Evolutionary conservation across 2,329 filamentous ascomycete species (phyloP).

Genomic region (Penicillium sclerotiorum): DNA sequence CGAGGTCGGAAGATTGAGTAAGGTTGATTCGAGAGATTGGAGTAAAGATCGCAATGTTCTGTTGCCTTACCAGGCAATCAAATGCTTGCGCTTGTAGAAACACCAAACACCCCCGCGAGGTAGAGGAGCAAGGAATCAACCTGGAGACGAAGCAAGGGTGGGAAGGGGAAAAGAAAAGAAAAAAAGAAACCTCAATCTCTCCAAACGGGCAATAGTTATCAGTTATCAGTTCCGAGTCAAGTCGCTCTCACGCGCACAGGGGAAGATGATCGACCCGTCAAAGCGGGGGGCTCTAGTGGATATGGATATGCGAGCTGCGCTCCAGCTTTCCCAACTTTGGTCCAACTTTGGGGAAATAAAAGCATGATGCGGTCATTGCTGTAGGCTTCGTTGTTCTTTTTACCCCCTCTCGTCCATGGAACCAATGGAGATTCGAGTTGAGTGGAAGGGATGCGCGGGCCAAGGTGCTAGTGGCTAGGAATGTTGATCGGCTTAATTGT

Average conservation of each 20-base stretch:
- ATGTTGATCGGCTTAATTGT: slow-evolving; percentile 25
- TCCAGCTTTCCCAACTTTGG: too few relatives aligned
- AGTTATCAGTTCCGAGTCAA: not conserved
- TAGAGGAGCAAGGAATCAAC: too few relatives aligned
- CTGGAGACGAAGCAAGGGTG: too few relatives aligned
- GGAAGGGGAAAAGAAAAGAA: too few relatives aligned
- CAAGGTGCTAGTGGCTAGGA: slow-evolving; percentile 16
- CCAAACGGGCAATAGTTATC: not conserved
- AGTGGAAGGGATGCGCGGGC: slow-evolving; percentile 20
- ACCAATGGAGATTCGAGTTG: slow-evolving; percentile 17
- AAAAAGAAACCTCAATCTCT: too few relatives aligned
- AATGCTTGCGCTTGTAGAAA: too few relatives aligned
- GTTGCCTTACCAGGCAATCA: too few relatives aligned
- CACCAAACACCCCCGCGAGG: too few relatives aligned
- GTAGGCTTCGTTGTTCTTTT: not conserved
- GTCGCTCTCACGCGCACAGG: not conserved
- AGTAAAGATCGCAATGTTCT: too few relatives aligned
- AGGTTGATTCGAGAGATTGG: too few relatives aligned
- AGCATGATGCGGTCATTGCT: slow-evolving; percentile 9
- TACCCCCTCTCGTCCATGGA: slow-evolving; percentile 5
- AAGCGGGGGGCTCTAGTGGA: slow-evolving; percentile 22
- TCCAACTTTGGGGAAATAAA: too few relatives aligned
- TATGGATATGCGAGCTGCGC: slow-evolving; percentile 3
- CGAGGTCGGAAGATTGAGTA: too few relatives aligned
- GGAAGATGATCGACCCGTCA: slow-evolving; percentile 24